Conservation (phyloP, 371 early-diverging fungal genomes). For the Fennellomyces sp. region DNA sequence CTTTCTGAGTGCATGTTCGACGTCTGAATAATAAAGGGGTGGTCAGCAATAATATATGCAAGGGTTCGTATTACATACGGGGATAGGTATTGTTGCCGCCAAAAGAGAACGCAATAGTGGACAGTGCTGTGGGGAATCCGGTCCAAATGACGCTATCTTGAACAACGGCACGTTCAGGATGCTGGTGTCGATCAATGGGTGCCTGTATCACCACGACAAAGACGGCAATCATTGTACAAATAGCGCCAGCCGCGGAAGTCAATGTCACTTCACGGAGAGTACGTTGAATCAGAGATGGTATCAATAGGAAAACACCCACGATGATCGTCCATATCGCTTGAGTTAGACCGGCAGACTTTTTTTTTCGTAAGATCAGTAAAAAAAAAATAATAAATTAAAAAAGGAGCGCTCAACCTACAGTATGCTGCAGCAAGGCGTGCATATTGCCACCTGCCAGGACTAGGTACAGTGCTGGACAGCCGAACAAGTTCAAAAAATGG, state of each 20-base stretch:
- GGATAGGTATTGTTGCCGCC: conserved; percentile 61
- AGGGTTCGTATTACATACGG: conserved; percentile 47
- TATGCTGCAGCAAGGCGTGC: conserved; percentile 49
- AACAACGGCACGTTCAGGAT: conserved; percentile 10
- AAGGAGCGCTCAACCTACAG: conserved; percentile 5
- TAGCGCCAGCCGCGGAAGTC: conserved; percentile 45
- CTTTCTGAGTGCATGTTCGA: conserved; percentile 80
- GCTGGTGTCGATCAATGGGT: conserved; percentile 25
- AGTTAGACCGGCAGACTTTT: conserved; percentile 22
- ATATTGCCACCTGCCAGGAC: conserved; percentile 74
- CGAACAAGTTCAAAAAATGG: conserved; percentile 70
- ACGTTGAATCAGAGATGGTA: conserved; percentile 75
- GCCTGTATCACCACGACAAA: conserved; percentile 44
- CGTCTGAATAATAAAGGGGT: conserved; percentile 14
- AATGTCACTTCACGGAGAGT: conserved; percentile 80
- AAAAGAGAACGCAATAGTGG: conserved; percentile 67
- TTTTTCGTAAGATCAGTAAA: too few species aligned
- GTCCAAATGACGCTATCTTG: conserved; percentile 46
- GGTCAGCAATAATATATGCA: neutral
- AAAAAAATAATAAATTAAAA: too few species aligned
- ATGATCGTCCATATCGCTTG: conserved; percentile 64
- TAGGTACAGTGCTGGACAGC: conserved; percentile 80
- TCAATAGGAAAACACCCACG: conserved; percentile 62
- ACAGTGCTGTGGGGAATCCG: conserved; percentile 61
- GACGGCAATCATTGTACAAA: conserved; percentile 56